Base-by-base conservation (phyloP, 352 stramenopile species). In the Pythium aphanidermatum region DNA sequence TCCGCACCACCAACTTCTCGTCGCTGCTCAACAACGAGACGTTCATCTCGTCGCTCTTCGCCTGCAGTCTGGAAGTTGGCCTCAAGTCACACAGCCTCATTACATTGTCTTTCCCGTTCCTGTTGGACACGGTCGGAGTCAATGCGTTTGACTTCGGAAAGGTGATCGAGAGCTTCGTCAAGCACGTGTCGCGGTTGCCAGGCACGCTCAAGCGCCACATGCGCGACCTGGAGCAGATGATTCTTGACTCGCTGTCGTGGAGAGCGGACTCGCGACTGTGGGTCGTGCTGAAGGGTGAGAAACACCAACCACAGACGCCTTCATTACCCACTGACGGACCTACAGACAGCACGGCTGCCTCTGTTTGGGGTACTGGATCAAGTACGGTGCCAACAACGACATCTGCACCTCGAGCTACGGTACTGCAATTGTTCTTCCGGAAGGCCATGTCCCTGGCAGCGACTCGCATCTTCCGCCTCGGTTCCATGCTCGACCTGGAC, bases 121-220 rank as follows among this genome's bases (percentile, higher is more conserved):
- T 95, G 38, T 61, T 92, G 16, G 73, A 83, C 5, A 79, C 72
- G 13, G 55, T 89, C 32, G 66, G 71, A 17, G 81, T 95, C 25
- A 85, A 84, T 44, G 79, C 75, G 12, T 92, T 95, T 46, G 80
- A 95, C 51, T 92, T 95, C 46, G 80, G 80, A 11, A 91, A 86
- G 14, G 84, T 87, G 11, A 82, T 90, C 26, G 83, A 92, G 54
- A 92, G 77, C 46, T 92, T 95, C 34, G 80, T 92, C 25, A 90
- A 90, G 58, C 82, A 90, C 38, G 74, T 70, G 10, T 78, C 82
- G 16, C 68, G 65, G 13, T 55, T 95, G 10, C 83, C 83, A n/a
- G 66, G 59, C 13, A 70, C 68, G 6, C 68, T 95, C 30, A 92
- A 92, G 54, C 70, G 83, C 27, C 80, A 92, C 62, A 89, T 95